Evolutionary conservation across 495 filamentous ascomycete genomes (phyloP), one percentile per base, ranked within the genome.

Genomic region (Neurospora africana): DNA sequence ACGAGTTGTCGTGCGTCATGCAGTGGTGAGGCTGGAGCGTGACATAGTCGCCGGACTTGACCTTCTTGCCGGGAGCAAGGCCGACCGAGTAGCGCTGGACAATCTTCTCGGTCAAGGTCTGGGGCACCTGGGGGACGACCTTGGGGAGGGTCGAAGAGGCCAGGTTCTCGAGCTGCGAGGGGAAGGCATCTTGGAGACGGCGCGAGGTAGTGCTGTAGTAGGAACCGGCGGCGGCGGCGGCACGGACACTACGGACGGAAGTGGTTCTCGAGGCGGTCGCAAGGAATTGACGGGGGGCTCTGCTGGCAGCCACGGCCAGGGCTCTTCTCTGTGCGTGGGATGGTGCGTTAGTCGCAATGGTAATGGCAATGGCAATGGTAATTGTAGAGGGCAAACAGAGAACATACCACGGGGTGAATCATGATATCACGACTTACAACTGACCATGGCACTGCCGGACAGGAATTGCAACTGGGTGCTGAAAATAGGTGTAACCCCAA

Each of bases 1-100:
- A 96, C 0, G 89, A 89, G 82, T 99, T 98, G 80, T 99, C 95
- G 81, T 99, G 95, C 0, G 93, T 94, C 90, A 97, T 95, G 83
- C 91, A 91, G 33, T 85, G 84, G 72, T 92, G 86, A 6, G 93
- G 92, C 21, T 86, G 81, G 37, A 97, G 85, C 0, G 89, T 92
- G 68, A 98, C 89, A 85, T 94, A 97, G 85, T 96, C 93, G 72
- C 93, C 93, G 9, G 87, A 83, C 72, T 84, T 84, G 72, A 94
- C 91, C 36, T 84, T 82, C 81, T 97, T 96, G 53, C 88, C 92
- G 19, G 87, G 79, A 23, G 89, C 77, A 5, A 97, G 87, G 61
- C 90, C 92, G 19, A 92, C 83, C 0, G 92, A 85, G 80, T 95
- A 90, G 11, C 85, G 80, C 78, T 97, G 94, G 0, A 97, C 90